Base-by-base conservation (phyloP, 768 basidiomycete species). In the Lactarius psammicola region DNA sequence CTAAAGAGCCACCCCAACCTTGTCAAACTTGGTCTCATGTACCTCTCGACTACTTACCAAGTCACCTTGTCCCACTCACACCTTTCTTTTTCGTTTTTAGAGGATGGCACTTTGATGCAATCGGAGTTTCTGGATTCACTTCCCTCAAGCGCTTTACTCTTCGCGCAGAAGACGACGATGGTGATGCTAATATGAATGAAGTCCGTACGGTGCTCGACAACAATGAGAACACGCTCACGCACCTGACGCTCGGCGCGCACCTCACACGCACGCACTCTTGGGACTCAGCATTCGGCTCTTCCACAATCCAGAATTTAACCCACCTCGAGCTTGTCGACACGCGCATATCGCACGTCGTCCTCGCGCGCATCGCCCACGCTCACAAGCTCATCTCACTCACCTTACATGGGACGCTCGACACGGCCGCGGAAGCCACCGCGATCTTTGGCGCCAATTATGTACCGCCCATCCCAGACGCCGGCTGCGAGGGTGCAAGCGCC, bases 81-180 rank as follows among this genome's bases (percentile, higher is more conserved):
- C 20, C 2, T 26, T 17, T 28, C 33, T 26, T 56, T 36, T 26
- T 36, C 28, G 1, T 26, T 61, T 42, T 28, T 66, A 85, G 84
- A 54, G 87, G 87, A 2, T 89, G 86, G 85, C 87, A 89, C 74
- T 89, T 89, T 69, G 87, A 88, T 68, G 87, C 87, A 15, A 84
- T 84, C 13, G 87, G 86, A 42, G 85, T 88, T 42, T 85, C 84
- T n/a, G 79, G 80, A 1, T 88, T 89, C 76, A 76, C 74, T 10
- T 79, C 82, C 58, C 78, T 89, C 18, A 81, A 80, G 62, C 85
- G 86, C 71, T 88, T 89, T 76, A 87, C 85, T 28, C 78, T 89
- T 17, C 81, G 87, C 17, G 86, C 87, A 2, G 86, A 87, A 70
- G 87, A 88, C 73, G 86, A 87, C 75, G 86, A 87, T 66, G 87